These are phyloP conservation scores for Saturnispora serradocipensis DNA, from an alignment of 805 yeast genomes.

Conservation along the genomic window DNA sequence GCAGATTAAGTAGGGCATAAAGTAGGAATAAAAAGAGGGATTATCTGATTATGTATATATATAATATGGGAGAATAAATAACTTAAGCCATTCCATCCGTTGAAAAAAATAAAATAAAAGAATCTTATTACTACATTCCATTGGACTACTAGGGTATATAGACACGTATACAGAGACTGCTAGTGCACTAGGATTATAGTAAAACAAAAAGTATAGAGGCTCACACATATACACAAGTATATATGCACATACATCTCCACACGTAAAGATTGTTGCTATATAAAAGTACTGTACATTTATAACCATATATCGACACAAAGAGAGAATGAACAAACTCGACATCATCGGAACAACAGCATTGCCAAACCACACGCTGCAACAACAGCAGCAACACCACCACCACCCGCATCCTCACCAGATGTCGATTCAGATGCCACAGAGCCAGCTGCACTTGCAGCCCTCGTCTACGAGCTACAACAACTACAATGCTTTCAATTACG, in stretches of 20 bases:
- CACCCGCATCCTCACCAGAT: neutral
- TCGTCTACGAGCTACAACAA: neutral
- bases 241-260: neutral
- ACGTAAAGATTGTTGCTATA: neutral
- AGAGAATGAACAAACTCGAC: neutral
- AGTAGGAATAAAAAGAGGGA: neutral
- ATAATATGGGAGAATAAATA: neutral
- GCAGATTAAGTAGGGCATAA: neutral
- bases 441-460: neutral
- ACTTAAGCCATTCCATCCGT: neutral
- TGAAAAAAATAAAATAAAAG: neutral
- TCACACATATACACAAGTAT: no score
- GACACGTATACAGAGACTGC: neutral
- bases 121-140: neutral
- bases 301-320: neutral
- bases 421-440: slow-evolving; percentile 1
- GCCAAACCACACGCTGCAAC: neutral
- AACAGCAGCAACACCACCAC: neutral
- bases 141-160: neutral
- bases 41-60: neutral
- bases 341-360: neutral
- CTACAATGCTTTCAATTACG: neutral
- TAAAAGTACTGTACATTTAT: neutral
- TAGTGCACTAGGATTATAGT: no score
- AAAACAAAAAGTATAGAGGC: neutral